Percentiles rank a stretch among this genome's conserved stretches.
These are phyloP conservation scores for Pseudogymnoascus sp. DNA, from an alignment of 2,329 filamentous ascomycete species.

Conservation along the genomic window DNA sequence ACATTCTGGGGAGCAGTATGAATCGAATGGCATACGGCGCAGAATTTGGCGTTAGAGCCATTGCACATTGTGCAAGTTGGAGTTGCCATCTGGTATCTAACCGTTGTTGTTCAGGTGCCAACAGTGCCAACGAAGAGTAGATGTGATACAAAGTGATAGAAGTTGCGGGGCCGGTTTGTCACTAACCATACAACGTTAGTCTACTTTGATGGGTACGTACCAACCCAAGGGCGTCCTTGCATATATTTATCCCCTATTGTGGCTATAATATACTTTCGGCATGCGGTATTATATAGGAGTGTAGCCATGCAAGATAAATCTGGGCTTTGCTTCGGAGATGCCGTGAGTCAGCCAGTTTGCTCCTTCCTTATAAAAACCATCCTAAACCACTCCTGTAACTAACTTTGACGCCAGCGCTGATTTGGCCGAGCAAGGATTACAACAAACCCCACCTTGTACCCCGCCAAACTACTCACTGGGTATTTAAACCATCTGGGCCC, in stretches of 20 bases:
- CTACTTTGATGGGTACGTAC: not conserved
- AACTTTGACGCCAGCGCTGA: not conserved
- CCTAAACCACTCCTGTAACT: not conserved
- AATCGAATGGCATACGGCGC: constrained; percentile 5
- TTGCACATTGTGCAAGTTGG: not conserved
- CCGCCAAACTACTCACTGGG: not conserved
- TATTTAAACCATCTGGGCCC: not conserved
- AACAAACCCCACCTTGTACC: not conserved
- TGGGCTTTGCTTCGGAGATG: not conserved
- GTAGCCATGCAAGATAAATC: not conserved
- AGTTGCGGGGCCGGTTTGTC: not conserved
- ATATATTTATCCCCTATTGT: not conserved
- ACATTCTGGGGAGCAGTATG: constrained; percentile 5
- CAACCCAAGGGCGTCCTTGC: not conserved
- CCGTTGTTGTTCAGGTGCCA: not conserved
- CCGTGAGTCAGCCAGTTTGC: not conserved
- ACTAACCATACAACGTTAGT: not conserved
- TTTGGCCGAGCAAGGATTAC: not conserved
- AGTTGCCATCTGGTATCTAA: not conserved
- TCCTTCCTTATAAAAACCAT: not conserved
- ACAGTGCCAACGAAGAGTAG: no score
- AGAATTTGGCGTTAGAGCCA: not conserved
- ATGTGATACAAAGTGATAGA: not conserved
- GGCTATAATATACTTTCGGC: not conserved
- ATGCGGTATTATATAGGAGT: not conserved